Base-by-base conservation (phyloP, 2,329 filamentous ascomycete species). In the Nothopassalora personata region DNA sequence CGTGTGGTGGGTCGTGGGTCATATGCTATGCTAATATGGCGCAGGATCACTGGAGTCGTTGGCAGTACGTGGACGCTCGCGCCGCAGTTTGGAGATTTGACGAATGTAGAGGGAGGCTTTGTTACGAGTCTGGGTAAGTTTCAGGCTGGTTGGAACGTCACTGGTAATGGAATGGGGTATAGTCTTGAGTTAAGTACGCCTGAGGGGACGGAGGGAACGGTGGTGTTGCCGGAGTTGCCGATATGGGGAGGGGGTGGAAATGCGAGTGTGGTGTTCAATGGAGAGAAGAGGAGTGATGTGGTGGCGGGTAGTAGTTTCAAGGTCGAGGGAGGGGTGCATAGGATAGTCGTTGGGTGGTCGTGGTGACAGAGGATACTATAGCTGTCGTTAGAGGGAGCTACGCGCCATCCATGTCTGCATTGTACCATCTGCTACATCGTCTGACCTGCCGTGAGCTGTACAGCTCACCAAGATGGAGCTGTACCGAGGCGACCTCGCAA, bases 71-170 rank as follows among this genome's bases (percentile, higher is more conserved):
- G 79, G 79, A 70, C 57, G 15, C 59, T 81, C 39, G 73, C 69
- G 27, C 79, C 79, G 11, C 73, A 77, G 58, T 76, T 79, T 63
- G 77, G 74, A 1, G 77, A 79, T 63, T 62, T 80, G 58, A 68
- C 62, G 23, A 71, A 63, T 56, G 78, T 74, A 4, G 68, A 79
- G 60, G 79, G 74, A 1, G 79, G 78, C 0, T 81, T 80, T 59
- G 72, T 70, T 23, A 80, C 79, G 1, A 61, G 59, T n/a, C 61
- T 79, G 34, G 79, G 79, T 0, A 75, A 71, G 61, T 80, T 76
- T 60, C 56, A 70, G 34, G 74, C 72, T 0, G 64, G 64, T 19
- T 76, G 74, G 73, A 65, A 68, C 49, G 54, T 69, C 4, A 66
- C 49, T 31, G 59, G 56, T 30, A 54, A 58, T 19, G 59, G 66